A percentile compares a stretch with the other conserved stretches of the same genome.
Evolutionary conservation across 257 asterid species (phyloP).

Genomic region (Solanum sejunctum): DNA sequence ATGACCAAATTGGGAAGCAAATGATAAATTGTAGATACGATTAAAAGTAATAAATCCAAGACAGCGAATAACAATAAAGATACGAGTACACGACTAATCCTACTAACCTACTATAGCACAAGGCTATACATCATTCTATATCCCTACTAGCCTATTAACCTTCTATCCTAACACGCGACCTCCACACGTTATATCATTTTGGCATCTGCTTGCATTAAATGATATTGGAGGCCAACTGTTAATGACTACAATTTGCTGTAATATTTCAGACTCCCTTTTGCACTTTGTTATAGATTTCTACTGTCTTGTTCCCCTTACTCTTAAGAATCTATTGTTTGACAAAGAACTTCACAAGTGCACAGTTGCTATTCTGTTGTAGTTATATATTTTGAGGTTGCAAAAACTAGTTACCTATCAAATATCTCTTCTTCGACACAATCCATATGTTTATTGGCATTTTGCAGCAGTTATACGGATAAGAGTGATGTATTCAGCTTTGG

Average conservation of each 20-base stretch:
- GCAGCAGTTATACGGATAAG: slow-evolving; percentile 69
- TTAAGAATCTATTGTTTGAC: not conserved
- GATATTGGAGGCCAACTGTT: not conserved
- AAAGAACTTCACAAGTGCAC: not conserved
- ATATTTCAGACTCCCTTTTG: not conserved
- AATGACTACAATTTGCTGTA: not conserved
- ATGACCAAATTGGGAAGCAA: too few relatives aligned
- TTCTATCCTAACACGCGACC: too few relatives aligned
- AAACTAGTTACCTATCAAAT: not conserved
- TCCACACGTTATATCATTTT: not conserved
- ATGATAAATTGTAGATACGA: too few relatives aligned
- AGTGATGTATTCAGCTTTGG: slow-evolving; percentile 95
- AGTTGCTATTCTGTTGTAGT: not conserved
- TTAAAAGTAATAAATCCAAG: too few relatives aligned
- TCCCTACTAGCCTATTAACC: too few relatives aligned
- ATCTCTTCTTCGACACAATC: not conserved
- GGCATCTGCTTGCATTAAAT: not conserved
- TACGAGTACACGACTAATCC: too few relatives aligned
- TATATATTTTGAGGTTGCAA: not conserved
- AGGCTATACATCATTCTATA: too few relatives aligned
- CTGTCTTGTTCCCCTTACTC: not conserved
- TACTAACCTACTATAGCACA: too few relatives aligned
- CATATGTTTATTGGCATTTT: not conserved
- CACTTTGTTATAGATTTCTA: not conserved
- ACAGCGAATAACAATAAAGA: too few relatives aligned